A percentile compares a stretch with the other conserved stretches of the same genome.
phyloP scores from a whole-genome alignment of 768 basidiomycete species.

The Ramaria sp. region DNA sequence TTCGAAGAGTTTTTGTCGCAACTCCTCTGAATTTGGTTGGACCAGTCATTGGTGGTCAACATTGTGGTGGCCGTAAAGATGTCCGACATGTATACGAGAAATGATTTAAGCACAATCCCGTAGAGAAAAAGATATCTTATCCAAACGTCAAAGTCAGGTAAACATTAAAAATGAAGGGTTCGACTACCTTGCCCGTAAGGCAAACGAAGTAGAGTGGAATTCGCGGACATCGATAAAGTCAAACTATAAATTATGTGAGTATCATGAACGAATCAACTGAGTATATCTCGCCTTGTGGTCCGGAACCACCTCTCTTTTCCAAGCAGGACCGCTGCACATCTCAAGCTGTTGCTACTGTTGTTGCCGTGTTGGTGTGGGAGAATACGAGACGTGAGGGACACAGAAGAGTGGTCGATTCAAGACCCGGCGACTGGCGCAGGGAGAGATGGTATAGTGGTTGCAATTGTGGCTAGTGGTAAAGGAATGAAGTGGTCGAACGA shows the following conservation, averaged over 20 bases:
- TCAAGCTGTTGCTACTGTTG: slow-evolving; percentile 14
- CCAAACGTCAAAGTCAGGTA: not conserved
- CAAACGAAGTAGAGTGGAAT: slow-evolving; percentile 79
- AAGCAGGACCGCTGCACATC: slow-evolving; percentile 72
- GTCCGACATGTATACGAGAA: slow-evolving; percentile 95
- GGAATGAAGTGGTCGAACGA: not conserved
- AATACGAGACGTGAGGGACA: not conserved
- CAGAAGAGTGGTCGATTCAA: slow-evolving; percentile 22
- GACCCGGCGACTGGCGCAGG: not conserved
- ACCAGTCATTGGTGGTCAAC: slow-evolving; percentile 86
- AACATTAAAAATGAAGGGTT: slow-evolving; percentile 9
- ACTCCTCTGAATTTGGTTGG: slow-evolving; percentile 78
- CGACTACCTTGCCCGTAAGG: slow-evolving; percentile 73
- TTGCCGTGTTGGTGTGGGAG: too few species aligned
- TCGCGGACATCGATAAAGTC: slow-evolving; percentile 94
- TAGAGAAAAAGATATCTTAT: slow-evolving; percentile 87
- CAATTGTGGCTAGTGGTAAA: not conserved
- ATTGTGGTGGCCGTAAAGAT: slow-evolving; percentile 96
- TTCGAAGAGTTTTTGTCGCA: slow-evolving; percentile 41
- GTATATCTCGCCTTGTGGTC: slow-evolving; percentile 78
- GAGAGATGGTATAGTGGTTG: not conserved
- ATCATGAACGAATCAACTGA: not conserved
- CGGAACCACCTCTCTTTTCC: slow-evolving; percentile 95
- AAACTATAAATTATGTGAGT: slow-evolving; percentile 46
- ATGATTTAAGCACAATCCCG: slow-evolving; percentile 86